Base-by-base conservation (phyloP, 176 grass and related monocot genomes). In the Oryza australiensis region DNA sequence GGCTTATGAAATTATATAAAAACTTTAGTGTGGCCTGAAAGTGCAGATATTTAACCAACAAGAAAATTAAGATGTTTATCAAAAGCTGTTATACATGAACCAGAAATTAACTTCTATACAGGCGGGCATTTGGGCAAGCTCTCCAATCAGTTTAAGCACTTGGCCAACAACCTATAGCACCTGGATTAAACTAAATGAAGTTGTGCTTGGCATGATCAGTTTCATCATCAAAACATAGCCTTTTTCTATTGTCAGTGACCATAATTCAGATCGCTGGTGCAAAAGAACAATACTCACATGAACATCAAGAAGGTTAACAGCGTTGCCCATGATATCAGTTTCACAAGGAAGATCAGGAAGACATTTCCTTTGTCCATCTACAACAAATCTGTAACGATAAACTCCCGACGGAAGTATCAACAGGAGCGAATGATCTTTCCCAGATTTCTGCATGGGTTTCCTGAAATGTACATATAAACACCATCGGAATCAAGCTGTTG, bases 231-330 rank as follows among this genome's bases (percentile, higher is more conserved):
- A 24, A 18, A 7, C 9, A n/a, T 41, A 30, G 22, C 41, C 41
- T 53, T 59, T 5, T 55, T 55, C 18, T 55, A 18, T n/a, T 28
- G 18, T 33, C 12, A 28, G 18, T 18, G 23, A 74, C 51, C 30
- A 37, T 18, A 75, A 38, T 75, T 82, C 62, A 65, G 66, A 29
- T 85, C 32, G 49, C 63, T 18, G 0, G 28, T 66, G 38, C 15
- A 68, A 71, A 77, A 41, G 40, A 77, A 69, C 38, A 77, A 82
- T 80, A 88, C 96, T 92, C 85, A 99, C 96, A 85, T 94, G 89
- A 78, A 95, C 92, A 84, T 99, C 96, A 78, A 99, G 91, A 88
- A 99, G 89, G 90, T 99, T 99, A 69, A 87, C 87, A 35, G 70
- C 79, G 11, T 95, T 85, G 40, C 96, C 96, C 72, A 70, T 89